Base-by-base conservation (phyloP, 768 basidiomycete genomes). In the Phaffia australis region DNA sequence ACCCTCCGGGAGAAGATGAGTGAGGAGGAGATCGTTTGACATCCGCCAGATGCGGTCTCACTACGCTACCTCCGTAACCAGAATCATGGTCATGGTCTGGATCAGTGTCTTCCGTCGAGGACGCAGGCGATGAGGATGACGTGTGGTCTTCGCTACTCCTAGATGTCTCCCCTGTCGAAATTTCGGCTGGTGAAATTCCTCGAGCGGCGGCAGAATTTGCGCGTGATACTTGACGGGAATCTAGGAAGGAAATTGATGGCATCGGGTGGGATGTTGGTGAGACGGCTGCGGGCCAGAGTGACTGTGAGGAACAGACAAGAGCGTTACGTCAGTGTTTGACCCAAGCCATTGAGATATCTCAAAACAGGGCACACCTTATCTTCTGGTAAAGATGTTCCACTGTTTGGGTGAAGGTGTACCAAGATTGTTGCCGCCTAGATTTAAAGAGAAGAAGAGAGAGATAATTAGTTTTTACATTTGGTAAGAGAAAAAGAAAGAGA, bases 311-410 rank as follows among this genome's bases (percentile, higher is more conserved):
- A 23, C 23, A 48, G 8, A 21, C 18, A 55, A 27, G 23, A 46
- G 29, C 21, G 56, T 47, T 42, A 11, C 35, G 35, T 42, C 11
- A 42, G 35, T 42, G 35, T 42, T 11, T 42, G 35, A 42, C 11
- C 35, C 11, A 42, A 42, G 35, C 6, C n/a, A 66, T 70, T 15
- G 85, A 86, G 35, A 89, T 79, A 76, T 85, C 89, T 46, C 84
- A 84, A 0, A 90, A 89, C 89, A 94, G 97, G 56, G 92, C 82
- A 1, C 87, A 88, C 69, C 63, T 93, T 87, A 75, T 97, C 94
- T 65, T 92, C 90, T 0, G 94, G 95, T 2, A 99, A 80, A 8
- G 89, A 89, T 14, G 82, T 81, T n/a, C 85, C 79, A 78, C n/a
- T 67, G 50, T 78, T 78, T 3, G 81, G 85, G 6, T 85, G 83